Evolutionary conservation across 2,329 filamentous ascomycete genomes (phyloP), one percentile per base, ranked within the genome.

Genomic region (Ophiostoma tasmaniense): DNA sequence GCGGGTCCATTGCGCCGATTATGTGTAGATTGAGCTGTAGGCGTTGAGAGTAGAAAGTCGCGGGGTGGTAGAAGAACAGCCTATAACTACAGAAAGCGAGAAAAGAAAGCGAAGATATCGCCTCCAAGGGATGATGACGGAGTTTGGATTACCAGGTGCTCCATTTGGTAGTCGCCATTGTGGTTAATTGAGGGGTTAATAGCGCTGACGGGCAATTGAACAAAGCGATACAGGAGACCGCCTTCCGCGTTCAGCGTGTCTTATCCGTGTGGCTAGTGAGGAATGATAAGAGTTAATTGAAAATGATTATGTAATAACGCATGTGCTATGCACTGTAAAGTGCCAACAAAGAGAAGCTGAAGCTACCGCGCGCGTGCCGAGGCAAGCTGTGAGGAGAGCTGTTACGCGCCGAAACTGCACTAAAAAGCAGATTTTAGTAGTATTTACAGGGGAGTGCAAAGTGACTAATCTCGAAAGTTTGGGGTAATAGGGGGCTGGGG

Each of bases 301-400:
- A 5, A 50, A 50, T n/a, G 7, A 50, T 20, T n/a, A 22, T 39
- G 10, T 39, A 39, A 13, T 14, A 25, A 22, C n/a, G 42, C 50
- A 55, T 55, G 50, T 25, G 22, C 22, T 55, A n/a, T 22, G 30
- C 30, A 33, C 3, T 33, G 33, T 33, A 33, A 33, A 25, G 25
- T 55, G 11, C 6, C 3, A 22, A 25, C n/a, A 55, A 13, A 55
- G 55, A 17, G n/a, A 14, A 20, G 25, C 55, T 30, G 14, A 39
- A 67, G 68, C 30, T 67, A 55, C 73, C 73, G 71, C 75, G 73
- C 71, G 72, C 71, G 72, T 75, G 71, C 75, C 75, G 75, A 76
- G 75, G 75, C 73, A 28, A 76, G 66, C 33, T 33, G 33, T 33
- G 33, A 33, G 33, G 33, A 33, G 33, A 33, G 68, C 65, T 52